Conservation (phyloP, 345 rosid species). For the Pugionium cornutum region DNA sequence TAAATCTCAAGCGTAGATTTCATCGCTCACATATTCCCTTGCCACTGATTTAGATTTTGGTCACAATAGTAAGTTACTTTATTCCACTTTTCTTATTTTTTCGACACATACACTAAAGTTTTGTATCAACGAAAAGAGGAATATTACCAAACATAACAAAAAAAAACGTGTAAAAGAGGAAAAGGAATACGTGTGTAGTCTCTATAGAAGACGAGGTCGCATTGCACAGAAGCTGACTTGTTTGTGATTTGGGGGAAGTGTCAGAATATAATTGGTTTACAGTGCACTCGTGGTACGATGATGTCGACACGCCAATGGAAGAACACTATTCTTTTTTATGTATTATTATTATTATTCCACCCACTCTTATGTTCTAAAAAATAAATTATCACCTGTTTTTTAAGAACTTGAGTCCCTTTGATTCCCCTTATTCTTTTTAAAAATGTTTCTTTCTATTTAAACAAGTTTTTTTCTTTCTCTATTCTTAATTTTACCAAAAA, state of each 20-base stretch:
- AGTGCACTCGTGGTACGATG: slow-evolving; percentile 35
- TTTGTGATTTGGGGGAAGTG: slow-evolving; percentile 13
- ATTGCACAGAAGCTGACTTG: slow-evolving; percentile 20
- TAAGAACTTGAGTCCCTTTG: too few relatives aligned
- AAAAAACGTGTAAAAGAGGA: slow-evolving; percentile 2
- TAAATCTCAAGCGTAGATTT: too few relatives aligned
- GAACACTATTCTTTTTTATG: slow-evolving; percentile 25
- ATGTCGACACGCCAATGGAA: slow-evolving; percentile 29
- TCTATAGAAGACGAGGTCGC: slow-evolving; percentile 21
- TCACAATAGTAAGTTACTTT: neutral
- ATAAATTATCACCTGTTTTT: too few relatives aligned
- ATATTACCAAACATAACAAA: slow-evolving; percentile 25
- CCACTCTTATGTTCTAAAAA: neutral
- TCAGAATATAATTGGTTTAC: neutral
- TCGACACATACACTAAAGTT: slow-evolving; percentile 17
- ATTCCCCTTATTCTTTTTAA: neutral
- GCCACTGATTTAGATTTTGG: slow-evolving; percentile 1
- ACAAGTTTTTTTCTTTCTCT: neutral
- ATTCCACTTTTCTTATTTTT: neutral
- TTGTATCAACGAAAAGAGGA: slow-evolving; percentile 7
- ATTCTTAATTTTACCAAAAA: slow-evolving; percentile 42
- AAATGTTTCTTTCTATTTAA: neutral
- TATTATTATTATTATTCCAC: slow-evolving; percentile 23
- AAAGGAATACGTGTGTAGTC: slow-evolving; percentile 16
- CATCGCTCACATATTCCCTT: neutral